Percentiles rank a stretch among this genome's conserved stretches.
These are phyloP conservation scores for Flaveria brownii DNA, from an alignment of 129 eudicot genomes.

Conservation along the genomic window DNA sequence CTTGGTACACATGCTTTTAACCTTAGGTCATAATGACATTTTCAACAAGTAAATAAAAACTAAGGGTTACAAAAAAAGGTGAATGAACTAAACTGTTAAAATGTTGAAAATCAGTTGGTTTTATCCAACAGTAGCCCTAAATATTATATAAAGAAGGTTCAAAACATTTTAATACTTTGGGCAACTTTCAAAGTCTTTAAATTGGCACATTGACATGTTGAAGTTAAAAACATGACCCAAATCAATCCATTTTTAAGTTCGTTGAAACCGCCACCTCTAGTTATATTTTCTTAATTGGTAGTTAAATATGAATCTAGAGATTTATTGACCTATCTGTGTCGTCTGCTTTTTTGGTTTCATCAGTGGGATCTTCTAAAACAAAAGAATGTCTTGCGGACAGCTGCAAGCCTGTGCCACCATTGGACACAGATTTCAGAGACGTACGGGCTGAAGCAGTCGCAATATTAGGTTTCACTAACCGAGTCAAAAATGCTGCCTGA, in stretches of 20 bases:
- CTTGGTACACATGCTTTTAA: background rate
- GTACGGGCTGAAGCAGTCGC: slow-evolving; percentile 64
- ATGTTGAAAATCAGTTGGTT: background rate
- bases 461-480: slow-evolving; percentile 77
- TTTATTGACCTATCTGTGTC: slow-evolving; percentile 54
- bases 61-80: background rate
- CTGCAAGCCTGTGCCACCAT: slow-evolving; percentile 53
- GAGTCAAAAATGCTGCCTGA: slow-evolving; percentile 79
- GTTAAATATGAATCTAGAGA: slow-evolving; percentile 26
- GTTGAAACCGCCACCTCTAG: background rate
- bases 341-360: slow-evolving; percentile 42
- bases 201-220: slow-evolving; percentile 7
- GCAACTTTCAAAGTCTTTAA: background rate
- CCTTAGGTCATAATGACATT: background rate
- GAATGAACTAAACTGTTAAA: background rate
- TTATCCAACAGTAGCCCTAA: background rate
- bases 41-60: background rate
- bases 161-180: background rate
- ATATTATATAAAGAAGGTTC: background rate
- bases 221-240: slow-evolving; percentile 13
- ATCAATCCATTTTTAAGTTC: slow-evolving; percentile 4
- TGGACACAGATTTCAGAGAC: slow-evolving; percentile 58
- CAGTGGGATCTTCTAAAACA: slow-evolving; percentile 72
- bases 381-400: slow-evolving; percentile 88
- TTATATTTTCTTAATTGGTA: background rate